A percentile compares a stretch with the other conserved stretches of the same genome.
phyloP scores from a whole-genome alignment of 495 filamentous ascomycete species.

The Platismatia glauca region DNA sequence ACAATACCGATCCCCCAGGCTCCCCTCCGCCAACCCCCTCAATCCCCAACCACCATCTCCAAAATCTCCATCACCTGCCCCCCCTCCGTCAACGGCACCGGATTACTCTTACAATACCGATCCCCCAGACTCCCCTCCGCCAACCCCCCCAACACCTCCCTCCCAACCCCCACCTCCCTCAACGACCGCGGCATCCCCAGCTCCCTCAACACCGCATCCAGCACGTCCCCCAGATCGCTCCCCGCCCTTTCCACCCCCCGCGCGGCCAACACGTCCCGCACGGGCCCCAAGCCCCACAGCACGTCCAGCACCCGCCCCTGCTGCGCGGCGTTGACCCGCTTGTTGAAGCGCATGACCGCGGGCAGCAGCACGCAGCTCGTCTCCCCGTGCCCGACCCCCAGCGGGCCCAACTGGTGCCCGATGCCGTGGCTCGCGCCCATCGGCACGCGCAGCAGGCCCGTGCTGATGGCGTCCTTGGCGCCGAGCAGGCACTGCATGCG shows the following conservation, averaged over 20 bases:
- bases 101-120: conserved; percentile 41
- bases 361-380: conserved; percentile 58
- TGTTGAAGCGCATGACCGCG: conserved; percentile 52
- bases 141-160: conserved; percentile 42
- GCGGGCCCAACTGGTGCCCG: conserved; percentile 57
- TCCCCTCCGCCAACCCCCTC: not conserved
- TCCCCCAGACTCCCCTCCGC: conserved; percentile 47
- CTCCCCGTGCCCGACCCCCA: conserved; percentile 57
- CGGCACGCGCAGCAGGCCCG: conserved; percentile 37
- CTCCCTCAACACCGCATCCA: conserved; percentile 46
- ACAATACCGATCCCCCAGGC: conserved; percentile 42
- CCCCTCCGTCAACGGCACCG: conserved; percentile 40
- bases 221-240: conserved; percentile 44
- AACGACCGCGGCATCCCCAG: conserved; percentile 49
- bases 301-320: conserved; percentile 42
- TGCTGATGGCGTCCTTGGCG: conserved; percentile 46
- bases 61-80: conserved; percentile 49
- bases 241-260: conserved; percentile 30
- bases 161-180: conserved; percentile 45
- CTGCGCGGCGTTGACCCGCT: conserved; percentile 37
- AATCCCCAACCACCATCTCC: conserved; percentile 33
- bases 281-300: conserved; percentile 39
- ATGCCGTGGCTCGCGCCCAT: conserved; percentile 57
- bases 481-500: conserved; percentile 46
- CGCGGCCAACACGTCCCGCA: conserved; percentile 35